Conservation (phyloP, 768 basidiomycete genomes). For the Boletus patriciae region DNA sequence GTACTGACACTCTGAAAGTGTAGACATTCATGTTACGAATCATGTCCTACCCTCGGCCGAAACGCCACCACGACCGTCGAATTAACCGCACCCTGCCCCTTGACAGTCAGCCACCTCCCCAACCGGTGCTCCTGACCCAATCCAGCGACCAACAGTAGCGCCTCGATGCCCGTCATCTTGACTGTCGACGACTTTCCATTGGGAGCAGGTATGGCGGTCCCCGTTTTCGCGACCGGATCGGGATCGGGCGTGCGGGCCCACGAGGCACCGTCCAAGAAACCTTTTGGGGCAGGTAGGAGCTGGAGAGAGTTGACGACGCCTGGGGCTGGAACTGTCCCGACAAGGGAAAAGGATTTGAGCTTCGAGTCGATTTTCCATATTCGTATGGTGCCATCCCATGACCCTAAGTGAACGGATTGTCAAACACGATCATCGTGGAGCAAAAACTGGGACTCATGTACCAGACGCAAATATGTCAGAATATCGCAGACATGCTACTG, state of each 20-base stretch:
- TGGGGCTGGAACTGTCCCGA: conserved; percentile 61
- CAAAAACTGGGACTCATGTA: conserved; percentile 33
- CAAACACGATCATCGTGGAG: neutral
- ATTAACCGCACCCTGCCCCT: conserved; percentile 70
- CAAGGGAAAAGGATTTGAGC: conserved; percentile 70
- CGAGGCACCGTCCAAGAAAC: conserved; percentile 43
- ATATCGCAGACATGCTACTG: conserved; percentile 78
- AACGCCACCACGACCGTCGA: conserved; percentile 65
- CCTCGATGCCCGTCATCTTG: conserved; percentile 33
- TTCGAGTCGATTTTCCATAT: conserved; percentile 88
- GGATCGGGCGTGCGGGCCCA: conserved; percentile 30
- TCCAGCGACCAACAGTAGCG: conserved; percentile 72
- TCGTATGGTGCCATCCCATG: conserved; percentile 88
- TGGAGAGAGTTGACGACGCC: conserved; percentile 94
- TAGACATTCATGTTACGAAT: conserved; percentile 7
- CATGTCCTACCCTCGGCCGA: conserved; percentile 32
- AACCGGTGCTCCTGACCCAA: conserved; percentile 86
- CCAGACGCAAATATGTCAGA: conserved; percentile 92
- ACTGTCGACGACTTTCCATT: conserved; percentile 15
- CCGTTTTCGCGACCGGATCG: neutral
- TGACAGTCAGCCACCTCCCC: conserved; percentile 84
- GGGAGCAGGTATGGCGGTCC: neutral
- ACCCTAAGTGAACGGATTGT: conserved; percentile 52
- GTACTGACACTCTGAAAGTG: too few species aligned
- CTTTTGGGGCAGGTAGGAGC: conserved; percentile 55